Evolutionary conservation across 2,329 filamentous ascomycete genomes (phyloP), one percentile per base, ranked within the genome.

Genomic region (Colletotrichum trifolii): DNA sequence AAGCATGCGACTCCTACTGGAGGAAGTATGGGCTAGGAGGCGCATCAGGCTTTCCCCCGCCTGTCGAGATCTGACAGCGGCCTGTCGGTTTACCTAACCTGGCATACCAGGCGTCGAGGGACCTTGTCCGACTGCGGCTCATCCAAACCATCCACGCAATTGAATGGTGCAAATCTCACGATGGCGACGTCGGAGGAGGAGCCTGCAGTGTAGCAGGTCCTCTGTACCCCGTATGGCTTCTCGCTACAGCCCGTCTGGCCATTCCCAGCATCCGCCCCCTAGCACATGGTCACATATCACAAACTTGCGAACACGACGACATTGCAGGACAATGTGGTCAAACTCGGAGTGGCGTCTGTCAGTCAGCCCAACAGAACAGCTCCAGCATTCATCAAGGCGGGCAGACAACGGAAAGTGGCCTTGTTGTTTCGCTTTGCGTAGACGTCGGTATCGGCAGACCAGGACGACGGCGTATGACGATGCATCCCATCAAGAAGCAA

Each of bases 71-170:
- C 47, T 42, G 54, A 63, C 49, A 59, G 54, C 40, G 46, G 17
- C 39, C 33, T 60, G 61, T 49, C 56, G 56, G 61, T 17, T 64
- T 64, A 43, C 61, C 61, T 43, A 54, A 64, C 43, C 39, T 25
- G 56, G 61, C 38, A 60, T 15, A 17, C 49, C 56, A 64, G 48
- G 25, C 49, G 38, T 54, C 34, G 56, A 49, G 36, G 34, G 11
- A 25, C 45, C 15, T 39, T 25, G 36, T 47, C 40, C 42, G 12
- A 63, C 56, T 45, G 46, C 54, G 56, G 49, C 56, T 49, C 49
- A 25, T 54, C 43, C 56, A 43, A 54, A 48, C 49, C 47, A 38
- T 15, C 34, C 43, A 34, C 33, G 11, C 12, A 7, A 25, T 34
- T 40, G 25, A 53, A 39, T 52, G 46, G n/a, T 46, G 15, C 17